Conservation (phyloP, 129 eudicot species). For the Scalesia atractyloides region DNA sequence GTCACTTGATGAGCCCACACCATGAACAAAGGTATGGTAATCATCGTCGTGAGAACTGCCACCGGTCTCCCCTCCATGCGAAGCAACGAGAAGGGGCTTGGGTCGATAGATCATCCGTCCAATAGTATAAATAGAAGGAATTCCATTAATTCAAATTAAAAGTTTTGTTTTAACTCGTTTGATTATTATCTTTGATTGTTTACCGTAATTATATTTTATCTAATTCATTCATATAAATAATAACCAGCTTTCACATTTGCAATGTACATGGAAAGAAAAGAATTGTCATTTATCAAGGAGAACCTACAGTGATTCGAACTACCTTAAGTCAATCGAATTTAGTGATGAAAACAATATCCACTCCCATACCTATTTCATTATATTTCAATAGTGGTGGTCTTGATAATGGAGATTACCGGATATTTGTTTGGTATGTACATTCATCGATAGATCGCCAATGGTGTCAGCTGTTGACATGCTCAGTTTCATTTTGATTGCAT, state of each 20-base stretch:
- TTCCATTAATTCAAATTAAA: no score
- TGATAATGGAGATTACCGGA: conserved; percentile 1
- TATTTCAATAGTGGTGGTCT: not conserved
- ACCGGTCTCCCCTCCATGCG: not conserved
- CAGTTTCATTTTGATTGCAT: conserved; percentile 35
- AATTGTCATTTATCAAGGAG: no score
- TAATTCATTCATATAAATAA: no score
- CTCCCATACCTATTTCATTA: no score
- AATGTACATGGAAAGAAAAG: no score
- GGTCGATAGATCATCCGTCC: not conserved
- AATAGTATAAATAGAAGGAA: not conserved
- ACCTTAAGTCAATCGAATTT: no score
- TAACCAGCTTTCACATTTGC: not conserved
- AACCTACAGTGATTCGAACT: no score
- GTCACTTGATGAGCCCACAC: not conserved
- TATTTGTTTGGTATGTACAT: not conserved
- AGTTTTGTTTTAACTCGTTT: no score
- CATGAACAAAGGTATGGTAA: not conserved
- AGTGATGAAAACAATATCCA: no score
- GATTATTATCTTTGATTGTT: no score
- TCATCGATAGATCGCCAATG: conserved; percentile 13
- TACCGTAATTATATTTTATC: no score
- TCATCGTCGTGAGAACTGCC: not conserved
- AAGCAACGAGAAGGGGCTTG: not conserved
- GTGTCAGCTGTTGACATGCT: conserved; percentile 5